Percentiles rank a stretch among this genome's conserved stretches.
Conservation (phyloP, 805 yeast species). For the Komagataella pseudopastoris region DNA sequence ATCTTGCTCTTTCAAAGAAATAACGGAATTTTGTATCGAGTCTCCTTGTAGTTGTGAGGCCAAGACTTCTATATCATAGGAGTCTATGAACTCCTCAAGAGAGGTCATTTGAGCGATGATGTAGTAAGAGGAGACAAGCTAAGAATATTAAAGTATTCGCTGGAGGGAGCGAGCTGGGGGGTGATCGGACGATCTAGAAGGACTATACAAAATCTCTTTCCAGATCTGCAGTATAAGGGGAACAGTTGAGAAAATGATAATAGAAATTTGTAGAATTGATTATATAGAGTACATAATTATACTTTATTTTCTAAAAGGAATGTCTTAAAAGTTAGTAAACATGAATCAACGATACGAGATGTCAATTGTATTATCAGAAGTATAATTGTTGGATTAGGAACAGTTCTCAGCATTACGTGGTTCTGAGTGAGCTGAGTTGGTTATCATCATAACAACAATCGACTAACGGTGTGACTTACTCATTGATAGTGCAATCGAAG, state of each 20-base stretch:
- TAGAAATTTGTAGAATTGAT: neutral
- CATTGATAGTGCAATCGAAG: neutral
- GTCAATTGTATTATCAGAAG: conserved; percentile 12
- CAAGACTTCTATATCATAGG: neutral
- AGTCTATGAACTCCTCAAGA: neutral
- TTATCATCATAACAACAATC: conserved; percentile 29
- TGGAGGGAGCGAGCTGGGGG: neutral
- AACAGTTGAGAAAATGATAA: too few species aligned
- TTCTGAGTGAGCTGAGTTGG: conserved; percentile 49
- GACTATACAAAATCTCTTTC: too few species aligned
- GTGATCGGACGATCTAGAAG: too few species aligned
- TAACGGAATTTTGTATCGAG: neutral
- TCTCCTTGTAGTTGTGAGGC: neutral
- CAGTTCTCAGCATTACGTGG: conserved; percentile 33
- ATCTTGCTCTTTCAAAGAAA: neutral
- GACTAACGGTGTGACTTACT: conserved; percentile 6
- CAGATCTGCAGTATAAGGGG: too few species aligned
- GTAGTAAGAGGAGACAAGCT: neutral
- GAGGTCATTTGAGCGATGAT: neutral
- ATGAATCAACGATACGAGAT: neutral
- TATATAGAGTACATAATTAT: neutral
- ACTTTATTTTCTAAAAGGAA: too few species aligned
- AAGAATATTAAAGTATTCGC: neutral
- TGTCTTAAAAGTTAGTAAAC: neutral
- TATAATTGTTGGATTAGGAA: conserved; percentile 36